phyloP scores from a whole-genome alignment of 2,329 filamentous ascomycete genomes.

The Lachnellula hyalina region DNA sequence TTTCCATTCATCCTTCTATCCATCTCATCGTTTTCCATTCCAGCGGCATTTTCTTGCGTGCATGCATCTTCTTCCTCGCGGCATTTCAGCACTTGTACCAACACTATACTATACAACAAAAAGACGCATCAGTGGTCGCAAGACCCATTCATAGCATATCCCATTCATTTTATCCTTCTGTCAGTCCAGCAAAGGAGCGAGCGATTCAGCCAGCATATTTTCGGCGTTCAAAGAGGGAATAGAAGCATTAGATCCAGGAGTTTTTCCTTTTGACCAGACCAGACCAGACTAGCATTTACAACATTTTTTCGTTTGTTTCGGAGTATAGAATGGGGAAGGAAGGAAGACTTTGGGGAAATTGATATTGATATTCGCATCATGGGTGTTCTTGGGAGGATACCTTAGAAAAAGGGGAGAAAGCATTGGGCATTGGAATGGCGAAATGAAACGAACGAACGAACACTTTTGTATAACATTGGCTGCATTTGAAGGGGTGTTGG shows the following conservation, averaged over 20 bases:
- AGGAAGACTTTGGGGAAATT: neutral
- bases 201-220: neutral
- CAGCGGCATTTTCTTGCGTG: neutral
- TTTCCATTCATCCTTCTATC: too few species aligned
- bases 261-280: neutral
- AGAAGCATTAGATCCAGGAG: slow-evolving; percentile 9
- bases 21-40: too few species aligned
- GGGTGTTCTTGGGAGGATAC: neutral
- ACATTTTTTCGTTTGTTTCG: neutral
- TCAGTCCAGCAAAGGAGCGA: too few species aligned
- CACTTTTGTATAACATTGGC: neutral
- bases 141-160: slow-evolving; percentile 5
- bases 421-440: neutral
- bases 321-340: neutral
- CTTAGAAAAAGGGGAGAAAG: neutral
- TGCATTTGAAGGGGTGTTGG: neutral
- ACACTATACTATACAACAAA: neutral
- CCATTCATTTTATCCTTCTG: neutral
- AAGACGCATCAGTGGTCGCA: slow-evolving; percentile 6
- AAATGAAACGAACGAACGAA: neutral
- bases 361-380: neutral
- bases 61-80: neutral
- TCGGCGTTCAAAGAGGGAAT: slow-evolving; percentile 19
- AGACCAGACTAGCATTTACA: too few species aligned
- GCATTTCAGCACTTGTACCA: slow-evolving; percentile 2